These are phyloP conservation scores for Blastobotrys persicus DNA, from an alignment of 1,139 yeast species.

Conservation along the genomic window DNA sequence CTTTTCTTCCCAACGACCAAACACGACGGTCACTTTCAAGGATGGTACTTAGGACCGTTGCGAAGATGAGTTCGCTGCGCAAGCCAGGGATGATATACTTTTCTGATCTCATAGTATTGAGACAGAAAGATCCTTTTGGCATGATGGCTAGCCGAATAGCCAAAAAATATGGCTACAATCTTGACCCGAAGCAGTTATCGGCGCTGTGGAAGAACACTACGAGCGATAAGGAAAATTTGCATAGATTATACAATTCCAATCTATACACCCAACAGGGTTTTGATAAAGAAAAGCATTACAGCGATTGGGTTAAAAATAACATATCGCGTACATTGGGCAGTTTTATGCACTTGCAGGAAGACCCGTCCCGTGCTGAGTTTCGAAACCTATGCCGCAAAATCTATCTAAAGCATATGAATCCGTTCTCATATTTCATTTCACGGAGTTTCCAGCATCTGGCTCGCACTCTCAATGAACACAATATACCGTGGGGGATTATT, in stretches of 20 bases:
- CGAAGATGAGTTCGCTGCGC: constrained; percentile 1
- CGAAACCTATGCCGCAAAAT: constrained; percentile 5
- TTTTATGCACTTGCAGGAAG: constrained; percentile 4
- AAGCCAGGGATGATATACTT: constrained; percentile 13
- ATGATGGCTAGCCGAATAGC: constrained; percentile 2
- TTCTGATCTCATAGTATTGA: constrained; percentile 9
- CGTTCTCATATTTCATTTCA: constrained; percentile 13
- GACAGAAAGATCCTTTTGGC: constrained; percentile 10
- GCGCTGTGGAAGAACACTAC: neutral
- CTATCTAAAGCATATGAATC: constrained; percentile 4
- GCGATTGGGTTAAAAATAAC: constrained; percentile 2
- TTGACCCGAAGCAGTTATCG: constrained; percentile 1
- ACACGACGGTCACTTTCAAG: neutral
- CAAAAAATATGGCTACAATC: constrained; percentile 5
- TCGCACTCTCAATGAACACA: constrained; percentile 7
- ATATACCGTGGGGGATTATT: constrained; percentile 33
- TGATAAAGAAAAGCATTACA: constrained; percentile 6
- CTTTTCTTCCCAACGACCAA: neutral
- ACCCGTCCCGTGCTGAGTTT: constrained; percentile 7
- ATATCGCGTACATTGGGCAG: constrained; percentile 4
- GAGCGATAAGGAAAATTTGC: constrained; percentile 4
- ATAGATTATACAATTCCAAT: neutral
- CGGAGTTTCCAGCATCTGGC: constrained; percentile 11
- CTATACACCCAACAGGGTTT: constrained; percentile 5
- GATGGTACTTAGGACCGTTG: neutral